Evolutionary conservation across 441 rosid genomes (phyloP), one percentile per base, ranked within the genome.

Genomic region (Dalechampia spathulata): DNA sequence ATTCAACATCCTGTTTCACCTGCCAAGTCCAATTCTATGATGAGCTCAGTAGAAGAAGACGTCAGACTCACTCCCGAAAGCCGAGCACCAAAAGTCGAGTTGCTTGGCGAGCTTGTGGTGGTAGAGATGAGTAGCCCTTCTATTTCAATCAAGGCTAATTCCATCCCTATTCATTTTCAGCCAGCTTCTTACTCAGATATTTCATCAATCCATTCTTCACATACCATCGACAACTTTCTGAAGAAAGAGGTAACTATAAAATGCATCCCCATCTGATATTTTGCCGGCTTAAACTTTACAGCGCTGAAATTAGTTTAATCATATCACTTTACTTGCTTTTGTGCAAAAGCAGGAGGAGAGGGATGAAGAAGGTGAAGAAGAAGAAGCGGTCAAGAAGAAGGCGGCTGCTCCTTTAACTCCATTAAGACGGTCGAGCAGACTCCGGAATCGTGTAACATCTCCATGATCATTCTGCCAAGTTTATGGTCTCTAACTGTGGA

Each of bases 61-160:
- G 39, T 52, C 4, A 37, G 40, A 49, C 63, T 34, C 14, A 42
- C 22, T 13, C n/a, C 48, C 38, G 66, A 65, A 66, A 72, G 40
- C 28, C 62, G 19, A 25, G 73, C 70, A 21, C 83, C 78, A 12
- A 54, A 63, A 9, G 48, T 71, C 23, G 72, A 75, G 71, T 63
- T 80, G 65, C 77, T 80, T 7, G 68, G 77, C 16, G 86, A 80
- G 55, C 72, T 80, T 57, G 72, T n/a, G 19, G 67, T 78, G n/a
- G 64, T 44, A 45, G 74, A 50, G 59, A 65, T 72, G 32, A 60
- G 76, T 51, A 67, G 56, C 57, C 34, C 73, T 36, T 34, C 47
- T 19, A 60, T 63, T 57, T 67, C 13, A 19, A 54, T 58, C 60
- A 61, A 61, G 47, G 48, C n/a, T n/a, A n/a, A n/a, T n/a, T n/a